Evolutionary conservation across 139 green algal species (phyloP), one percentile per base, ranked within the genome.

Genomic region (Haematococcus lacustris): DNA sequence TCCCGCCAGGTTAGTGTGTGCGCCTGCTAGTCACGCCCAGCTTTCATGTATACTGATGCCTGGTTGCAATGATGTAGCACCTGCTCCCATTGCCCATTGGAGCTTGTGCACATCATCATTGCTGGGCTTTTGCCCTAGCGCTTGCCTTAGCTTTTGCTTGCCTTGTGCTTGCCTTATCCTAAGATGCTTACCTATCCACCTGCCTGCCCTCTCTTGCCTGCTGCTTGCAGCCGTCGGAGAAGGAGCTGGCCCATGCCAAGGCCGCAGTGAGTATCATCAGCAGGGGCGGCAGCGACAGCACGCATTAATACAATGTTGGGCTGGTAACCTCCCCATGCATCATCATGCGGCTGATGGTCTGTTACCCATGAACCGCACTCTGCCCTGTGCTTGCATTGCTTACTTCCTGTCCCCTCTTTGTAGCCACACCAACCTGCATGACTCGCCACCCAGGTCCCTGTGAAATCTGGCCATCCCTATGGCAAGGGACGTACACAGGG

Each of bases 231-330:
- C 91, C 91, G 3, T 74, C 64, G 7, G 80, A 88, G 57, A 70
- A 76, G 0, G 91, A 96, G 84, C 84, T 95, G 34, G 71, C 70
- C n/a, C 59, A 79, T 63, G 89, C 86, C 3, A 65, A 77, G 59
- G 67, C 9, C 1, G 43, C 70, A 39, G 76, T 64, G 53, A 23
- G 53, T n/a, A n/a, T n/a, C n/a, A n/a, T n/a, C n/a, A n/a, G n/a
- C n/a, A n/a, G n/a, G n/a, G n/a, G n/a, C n/a, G n/a, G n/a, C n/a
- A n/a, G n/a, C n/a, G n/a, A n/a, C n/a, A n/a, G n/a, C n/a, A n/a
- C n/a, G n/a, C n/a, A n/a, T n/a, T n/a, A n/a, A n/a, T n/a, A n/a
- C n/a, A n/a, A n/a, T n/a, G n/a, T n/a, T n/a, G n/a, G n/a, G n/a
- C n/a, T n/a, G n/a, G n/a, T n/a, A n/a, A n/a, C n/a, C n/a, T n/a